phyloP scores from a whole-genome alignment of 2,329 filamentous ascomycete genomes.

The Truncatella angustata region DNA sequence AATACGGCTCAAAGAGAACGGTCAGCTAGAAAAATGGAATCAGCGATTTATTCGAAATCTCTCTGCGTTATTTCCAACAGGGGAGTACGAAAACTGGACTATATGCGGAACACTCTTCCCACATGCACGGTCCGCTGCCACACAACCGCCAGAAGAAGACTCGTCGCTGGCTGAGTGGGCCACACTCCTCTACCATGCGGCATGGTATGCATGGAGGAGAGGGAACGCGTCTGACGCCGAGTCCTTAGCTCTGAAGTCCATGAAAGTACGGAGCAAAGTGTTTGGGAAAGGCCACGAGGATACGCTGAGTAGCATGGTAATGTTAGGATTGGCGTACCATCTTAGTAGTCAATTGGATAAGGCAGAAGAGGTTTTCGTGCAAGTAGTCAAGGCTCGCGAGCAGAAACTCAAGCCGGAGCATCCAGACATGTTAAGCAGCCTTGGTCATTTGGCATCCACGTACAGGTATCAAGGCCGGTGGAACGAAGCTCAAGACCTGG shows the following conservation, averaged over 20 bases:
- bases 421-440: too few species aligned
- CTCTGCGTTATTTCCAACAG: slow-evolving; percentile 22
- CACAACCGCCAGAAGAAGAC: slow-evolving; percentile 1
- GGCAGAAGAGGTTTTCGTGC: slow-evolving; percentile 5
- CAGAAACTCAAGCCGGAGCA: slow-evolving; percentile 5
- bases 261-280: background rate
- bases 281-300: background rate
- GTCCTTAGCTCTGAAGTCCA: background rate
- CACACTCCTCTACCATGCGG: slow-evolving; percentile 1
- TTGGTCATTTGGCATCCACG: background rate
- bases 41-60: slow-evolving; percentile 27
- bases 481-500: background rate
- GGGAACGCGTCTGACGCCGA: slow-evolving; percentile 3
- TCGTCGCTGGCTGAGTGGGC: slow-evolving; percentile 9
- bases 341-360: slow-evolving; percentile 4
- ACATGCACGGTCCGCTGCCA: slow-evolving; percentile 1
- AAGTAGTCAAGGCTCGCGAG: slow-evolving; percentile 11
- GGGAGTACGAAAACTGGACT: slow-evolving; percentile 30
- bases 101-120: slow-evolving; percentile 6
- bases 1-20: slow-evolving; percentile 29
- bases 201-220: background rate
- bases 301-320: background rate
- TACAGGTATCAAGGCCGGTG: background rate
- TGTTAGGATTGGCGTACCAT: background rate
- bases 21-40: slow-evolving; percentile 26